These are phyloP conservation scores for Teunomyces atbi DNA, from an alignment of 805 yeast genomes.

Conservation along the genomic window DNA sequence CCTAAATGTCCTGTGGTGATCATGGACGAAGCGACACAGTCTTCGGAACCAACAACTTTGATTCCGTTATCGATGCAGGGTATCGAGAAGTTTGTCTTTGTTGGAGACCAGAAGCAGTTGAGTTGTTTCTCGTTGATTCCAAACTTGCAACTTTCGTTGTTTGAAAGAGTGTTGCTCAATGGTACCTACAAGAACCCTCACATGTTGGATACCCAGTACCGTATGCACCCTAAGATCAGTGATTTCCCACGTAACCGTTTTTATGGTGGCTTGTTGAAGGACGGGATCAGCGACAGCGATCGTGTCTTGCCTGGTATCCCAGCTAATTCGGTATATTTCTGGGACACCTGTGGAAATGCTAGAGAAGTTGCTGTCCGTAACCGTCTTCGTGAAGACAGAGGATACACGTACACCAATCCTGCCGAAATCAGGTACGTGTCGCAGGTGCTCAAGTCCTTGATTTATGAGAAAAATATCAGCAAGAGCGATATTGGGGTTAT, in stretches of 20 bases:
- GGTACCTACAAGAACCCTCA: slow-evolving; percentile 60
- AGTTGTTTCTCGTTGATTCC: slow-evolving; percentile 71
- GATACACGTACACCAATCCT: slow-evolving; percentile 57
- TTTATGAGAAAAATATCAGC: slow-evolving; percentile 52
- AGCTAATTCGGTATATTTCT: slow-evolving; percentile 53
- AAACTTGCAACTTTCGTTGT: slow-evolving; percentile 61
- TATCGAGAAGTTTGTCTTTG: slow-evolving; percentile 64
- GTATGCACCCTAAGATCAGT: slow-evolving; percentile 66
- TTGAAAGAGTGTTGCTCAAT: slow-evolving; percentile 63
- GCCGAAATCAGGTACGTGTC: slow-evolving; percentile 52
- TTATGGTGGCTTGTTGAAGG: slow-evolving; percentile 47
- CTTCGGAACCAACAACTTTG: slow-evolving; percentile 69
- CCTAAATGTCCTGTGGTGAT: slow-evolving; percentile 62
- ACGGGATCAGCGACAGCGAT: slow-evolving; percentile 58
- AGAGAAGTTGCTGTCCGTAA: slow-evolving; percentile 50
- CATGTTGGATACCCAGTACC: slow-evolving; percentile 67
- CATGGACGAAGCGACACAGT: slow-evolving; percentile 78
- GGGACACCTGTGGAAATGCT: slow-evolving; percentile 53
- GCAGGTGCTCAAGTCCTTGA: slow-evolving; percentile 48
- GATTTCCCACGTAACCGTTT: slow-evolving; percentile 56
- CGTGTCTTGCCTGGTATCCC: slow-evolving; percentile 47
- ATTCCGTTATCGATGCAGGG: slow-evolving; percentile 71
- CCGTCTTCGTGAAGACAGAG: slow-evolving; percentile 46
- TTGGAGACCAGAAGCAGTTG: slow-evolving; percentile 75
- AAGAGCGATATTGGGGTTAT: slow-evolving; percentile 59